phyloP scores from a whole-genome alignment of 2,329 filamentous ascomycete species.

The Geosmithia flava region DNA sequence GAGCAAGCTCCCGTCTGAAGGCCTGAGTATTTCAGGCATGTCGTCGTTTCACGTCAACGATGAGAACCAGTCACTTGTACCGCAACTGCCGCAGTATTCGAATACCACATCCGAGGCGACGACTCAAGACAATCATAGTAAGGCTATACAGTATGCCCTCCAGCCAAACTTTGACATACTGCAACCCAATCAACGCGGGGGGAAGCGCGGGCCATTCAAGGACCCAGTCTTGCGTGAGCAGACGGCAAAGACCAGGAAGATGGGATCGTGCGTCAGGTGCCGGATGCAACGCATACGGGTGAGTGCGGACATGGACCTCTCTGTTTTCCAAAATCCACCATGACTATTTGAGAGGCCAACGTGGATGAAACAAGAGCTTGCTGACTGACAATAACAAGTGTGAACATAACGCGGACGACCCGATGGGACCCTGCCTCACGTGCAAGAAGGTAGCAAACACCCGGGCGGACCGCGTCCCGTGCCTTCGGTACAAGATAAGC shows the following conservation, averaged over 20 bases:
- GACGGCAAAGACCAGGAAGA: slow-evolving; percentile 44
- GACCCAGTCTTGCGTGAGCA: slow-evolving; percentile 35
- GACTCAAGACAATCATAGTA: slow-evolving; percentile 4
- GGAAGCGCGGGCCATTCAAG: slow-evolving; percentile 40
- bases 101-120: background rate
- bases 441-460: slow-evolving; percentile 37
- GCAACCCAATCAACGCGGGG: slow-evolving; percentile 16
- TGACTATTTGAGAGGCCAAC: background rate
- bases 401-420: slow-evolving; percentile 33
- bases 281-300: slow-evolving; percentile 51
- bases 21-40: background rate
- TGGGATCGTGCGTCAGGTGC: slow-evolving; percentile 47
- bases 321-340: background rate
- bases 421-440: slow-evolving; percentile 34
- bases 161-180: slow-evolving; percentile 15
- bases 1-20: background rate
- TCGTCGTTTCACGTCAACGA: background rate
- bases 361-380: too few relatives aligned
- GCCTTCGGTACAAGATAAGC: slow-evolving; percentile 47
- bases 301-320: slow-evolving; percentile 13
- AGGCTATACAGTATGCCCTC: slow-evolving; percentile 9
- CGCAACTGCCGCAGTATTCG: background rate
- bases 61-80: background rate
- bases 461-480: slow-evolving; percentile 40
- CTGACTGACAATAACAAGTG: slow-evolving; percentile 28